These are phyloP conservation scores for Euphorbia schlechtendalii DNA, from an alignment of 441 rosid genomes.

Conservation along the genomic window DNA sequence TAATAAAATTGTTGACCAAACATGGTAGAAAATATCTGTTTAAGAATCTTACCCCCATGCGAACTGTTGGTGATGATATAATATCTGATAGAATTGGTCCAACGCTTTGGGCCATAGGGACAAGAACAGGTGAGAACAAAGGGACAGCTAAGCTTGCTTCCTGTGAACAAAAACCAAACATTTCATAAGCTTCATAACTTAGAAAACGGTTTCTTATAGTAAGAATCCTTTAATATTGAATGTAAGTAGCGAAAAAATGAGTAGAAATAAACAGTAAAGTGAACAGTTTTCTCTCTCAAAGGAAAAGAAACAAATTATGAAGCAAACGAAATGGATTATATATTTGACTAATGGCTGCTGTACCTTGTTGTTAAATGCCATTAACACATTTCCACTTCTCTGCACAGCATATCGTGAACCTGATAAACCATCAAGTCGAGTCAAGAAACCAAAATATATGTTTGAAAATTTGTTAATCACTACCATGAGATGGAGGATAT, in stretches of 20 bases:
- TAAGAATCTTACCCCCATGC: slow-evolving; percentile 59
- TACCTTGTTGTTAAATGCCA: slow-evolving; percentile 98
- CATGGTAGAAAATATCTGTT: slow-evolving; percentile 5
- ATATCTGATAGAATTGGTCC: slow-evolving; percentile 82
- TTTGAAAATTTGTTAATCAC: neutral
- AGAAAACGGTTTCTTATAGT: slow-evolving; percentile 6
- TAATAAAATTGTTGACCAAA: too few relatives aligned
- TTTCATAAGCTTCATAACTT: slow-evolving; percentile 13
- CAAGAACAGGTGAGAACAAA: slow-evolving; percentile 84
- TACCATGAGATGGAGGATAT: neutral
- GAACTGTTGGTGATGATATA: slow-evolving; percentile 63
- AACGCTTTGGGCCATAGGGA: slow-evolving; percentile 83
- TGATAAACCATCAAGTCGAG: slow-evolving; percentile 26
- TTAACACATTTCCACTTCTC: slow-evolving; percentile 75
- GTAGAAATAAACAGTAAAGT: neutral
- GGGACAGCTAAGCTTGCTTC: slow-evolving; percentile 88
- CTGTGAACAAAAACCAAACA: slow-evolving; percentile 30
- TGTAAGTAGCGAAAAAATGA: neutral
- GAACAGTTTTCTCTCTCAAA: neutral
- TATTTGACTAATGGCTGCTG: too few relatives aligned
- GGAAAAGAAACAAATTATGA: neutral
- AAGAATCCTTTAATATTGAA: neutral
- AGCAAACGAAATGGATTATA: too few relatives aligned
- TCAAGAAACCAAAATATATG: slow-evolving; percentile 23
- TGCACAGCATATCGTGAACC: slow-evolving; percentile 94